phyloP scores from a whole-genome alignment of 768 basidiomycete genomes.

The Hypholoma fasciculare region DNA sequence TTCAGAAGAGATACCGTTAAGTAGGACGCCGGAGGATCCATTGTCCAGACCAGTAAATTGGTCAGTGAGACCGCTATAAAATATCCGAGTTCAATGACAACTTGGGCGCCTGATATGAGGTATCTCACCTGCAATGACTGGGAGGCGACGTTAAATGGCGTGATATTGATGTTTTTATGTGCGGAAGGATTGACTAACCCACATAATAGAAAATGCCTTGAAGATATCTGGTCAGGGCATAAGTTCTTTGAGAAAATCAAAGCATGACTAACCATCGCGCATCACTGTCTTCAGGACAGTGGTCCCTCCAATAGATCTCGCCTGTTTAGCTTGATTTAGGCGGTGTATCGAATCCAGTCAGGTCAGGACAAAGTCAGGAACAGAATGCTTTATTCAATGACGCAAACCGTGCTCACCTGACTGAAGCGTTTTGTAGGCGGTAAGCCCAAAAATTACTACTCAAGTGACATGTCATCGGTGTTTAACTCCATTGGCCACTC shows the following conservation, averaged over 20 bases:
- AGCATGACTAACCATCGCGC: constrained; percentile 10
- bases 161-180: not conserved
- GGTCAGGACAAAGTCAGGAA: not conserved
- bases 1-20: constrained; percentile 3
- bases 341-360: too few relatives aligned
- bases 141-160: not conserved
- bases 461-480: not conserved
- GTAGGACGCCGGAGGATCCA: not conserved
- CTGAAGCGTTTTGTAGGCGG: constrained; percentile 3
- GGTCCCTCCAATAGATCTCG: constrained; percentile 4
- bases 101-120: too few relatives aligned
- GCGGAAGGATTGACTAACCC: constrained; percentile 1
- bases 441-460: constrained; percentile 11
- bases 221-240: not conserved
- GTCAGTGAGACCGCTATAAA: not conserved
- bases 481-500: not conserved
- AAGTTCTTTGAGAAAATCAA: not conserved
- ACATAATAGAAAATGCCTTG: constrained; percentile 13
- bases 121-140: constrained; percentile 10
- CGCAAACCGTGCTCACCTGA: not conserved
- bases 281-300: constrained; percentile 3
- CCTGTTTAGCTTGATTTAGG: not conserved
- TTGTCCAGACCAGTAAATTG: constrained; percentile 8
- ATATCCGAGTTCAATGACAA: too few relatives aligned
- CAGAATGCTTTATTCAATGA: not conserved